phyloP scores from a whole-genome alignment of 495 filamentous ascomycete genomes.

The Trichoderma virens region DNA sequence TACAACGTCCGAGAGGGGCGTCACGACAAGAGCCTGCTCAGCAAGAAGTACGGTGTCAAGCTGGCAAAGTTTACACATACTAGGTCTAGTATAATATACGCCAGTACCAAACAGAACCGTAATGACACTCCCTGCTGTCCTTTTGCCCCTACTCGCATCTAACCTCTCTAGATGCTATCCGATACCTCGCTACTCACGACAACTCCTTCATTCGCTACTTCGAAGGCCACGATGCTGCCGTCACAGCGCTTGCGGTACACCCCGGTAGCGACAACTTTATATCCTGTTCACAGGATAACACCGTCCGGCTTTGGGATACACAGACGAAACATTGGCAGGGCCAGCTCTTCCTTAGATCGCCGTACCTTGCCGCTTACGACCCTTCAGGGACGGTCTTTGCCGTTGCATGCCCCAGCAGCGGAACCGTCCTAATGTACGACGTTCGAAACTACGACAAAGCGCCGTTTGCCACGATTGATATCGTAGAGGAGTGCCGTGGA shows the following conservation, averaged over 20 bases:
- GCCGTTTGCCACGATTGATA: constrained; percentile 81
- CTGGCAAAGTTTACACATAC: constrained; percentile 92
- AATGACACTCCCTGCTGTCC: constrained; percentile 2
- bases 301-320: constrained; percentile 80
- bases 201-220: constrained; percentile 95
- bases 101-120: constrained; percentile 90
- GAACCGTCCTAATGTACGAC: constrained; percentile 82
- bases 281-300: constrained; percentile 82
- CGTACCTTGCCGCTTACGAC: constrained; percentile 82
- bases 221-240: constrained; percentile 71
- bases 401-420: constrained; percentile 70
- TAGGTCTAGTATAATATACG: constrained; percentile 80
- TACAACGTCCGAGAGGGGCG: constrained; percentile 89
- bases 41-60: constrained; percentile 92
- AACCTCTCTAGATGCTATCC: constrained; percentile 59
- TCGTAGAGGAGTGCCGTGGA: constrained; percentile 37
- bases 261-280: constrained; percentile 81
- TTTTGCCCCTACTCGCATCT: neutral
- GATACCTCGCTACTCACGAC: constrained; percentile 89
- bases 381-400: constrained; percentile 84
- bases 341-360: constrained; percentile 63
- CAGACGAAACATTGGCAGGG: constrained; percentile 65
- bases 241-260: constrained; percentile 69
- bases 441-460: constrained; percentile 83
- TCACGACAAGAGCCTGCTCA: constrained; percentile 71